A percentile compares a stretch with the other conserved stretches of the same genome.
Conservation (phyloP, 2,329 filamentous ascomycete genomes). For the Diaporthe capsici region DNA sequence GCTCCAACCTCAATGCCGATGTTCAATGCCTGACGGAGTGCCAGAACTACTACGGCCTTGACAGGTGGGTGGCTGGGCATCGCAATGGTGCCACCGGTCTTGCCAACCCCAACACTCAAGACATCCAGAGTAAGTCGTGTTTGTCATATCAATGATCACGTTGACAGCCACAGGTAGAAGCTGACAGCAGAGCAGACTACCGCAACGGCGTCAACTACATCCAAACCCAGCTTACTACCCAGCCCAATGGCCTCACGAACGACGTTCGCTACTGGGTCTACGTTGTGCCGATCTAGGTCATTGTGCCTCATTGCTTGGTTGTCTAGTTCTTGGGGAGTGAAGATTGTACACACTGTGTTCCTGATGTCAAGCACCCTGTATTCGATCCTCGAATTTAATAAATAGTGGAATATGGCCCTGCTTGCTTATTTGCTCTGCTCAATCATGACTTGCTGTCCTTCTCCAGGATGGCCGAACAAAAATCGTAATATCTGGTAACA, state of each 20-base stretch:
- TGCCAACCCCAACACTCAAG: slow-evolving; percentile 9
- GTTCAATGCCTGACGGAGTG: slow-evolving; percentile 9
- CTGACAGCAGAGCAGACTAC: neutral
- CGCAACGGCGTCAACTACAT: slow-evolving; percentile 20
- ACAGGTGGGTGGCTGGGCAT: neutral
- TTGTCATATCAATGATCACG: neutral
- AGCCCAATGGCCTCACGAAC: slow-evolving; percentile 6
- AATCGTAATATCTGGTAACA: too few relatives aligned
- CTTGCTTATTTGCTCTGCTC: neutral
- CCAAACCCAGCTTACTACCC: slow-evolving; percentile 4
- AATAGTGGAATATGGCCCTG: neutral
- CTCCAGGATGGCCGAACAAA: neutral
- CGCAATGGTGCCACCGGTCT: slow-evolving; percentile 11
- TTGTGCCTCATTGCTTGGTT: neutral
- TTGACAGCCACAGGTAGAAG: neutral
- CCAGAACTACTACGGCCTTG: slow-evolving; percentile 10
- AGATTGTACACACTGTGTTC: neutral
- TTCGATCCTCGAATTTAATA: too few relatives aligned
- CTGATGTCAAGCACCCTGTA: neutral
- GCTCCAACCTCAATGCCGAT: slow-evolving; percentile 12
- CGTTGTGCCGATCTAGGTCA: slow-evolving; percentile 1
- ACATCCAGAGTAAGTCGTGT: neutral
- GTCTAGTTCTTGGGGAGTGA: neutral
- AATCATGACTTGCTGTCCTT: too few relatives aligned
- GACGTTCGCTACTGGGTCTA: slow-evolving; percentile 23